Evolutionary conservation across 176 grass and related monocot species (phyloP), one percentile per base, ranked within the genome.

Genomic region (Dactylis glomerata): DNA sequence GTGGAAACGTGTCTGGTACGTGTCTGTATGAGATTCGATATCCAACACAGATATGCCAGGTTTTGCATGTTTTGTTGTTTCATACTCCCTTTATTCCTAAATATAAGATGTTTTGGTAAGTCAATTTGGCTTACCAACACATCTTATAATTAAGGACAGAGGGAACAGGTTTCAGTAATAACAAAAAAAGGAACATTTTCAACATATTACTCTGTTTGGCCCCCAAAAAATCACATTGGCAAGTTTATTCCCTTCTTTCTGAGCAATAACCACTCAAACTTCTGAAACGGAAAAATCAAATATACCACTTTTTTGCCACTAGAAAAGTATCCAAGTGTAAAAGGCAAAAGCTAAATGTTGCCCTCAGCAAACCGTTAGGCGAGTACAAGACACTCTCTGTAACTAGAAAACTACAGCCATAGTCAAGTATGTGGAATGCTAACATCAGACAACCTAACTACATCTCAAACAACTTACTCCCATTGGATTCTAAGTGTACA

Each of bases 221-320:
- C 44, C 13, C 38, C 38, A 45, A 45, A 51, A 79, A 79, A 26
- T 22, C 45, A 41, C 9, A 84, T 30, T 31, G 23, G 19, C 33
- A 65, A 63, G 66, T 27, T 42, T 84, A 57, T 15, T n/a, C 22
- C 22, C 41, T 69, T 69, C 22, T 27, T 68, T 40, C 65, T 37
- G 22, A 40, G 20, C 37, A 69, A 69, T 40, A 69, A 69, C 66
- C 19, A 6, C 36, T 40, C 27, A 42, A 73, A 42, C 9, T 80
- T 85, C 64, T 73, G 9, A 58, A 20, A 81, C 28, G 36, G 36
- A 10, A 80, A 71, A 66, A 56, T 70, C 80, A 55, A 72, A 80
- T 66, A 55, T 66, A 38, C 3, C 49, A 64, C 56, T 82, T 15
- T 75, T 65, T 67, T 71, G 31, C 11, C 73, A 28, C 68, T 65